Percentiles rank a stretch among this genome's conserved stretches.
phyloP scores from a whole-genome alignment of 2,329 filamentous ascomycete species.

The Colletotrichum liaoningense region DNA sequence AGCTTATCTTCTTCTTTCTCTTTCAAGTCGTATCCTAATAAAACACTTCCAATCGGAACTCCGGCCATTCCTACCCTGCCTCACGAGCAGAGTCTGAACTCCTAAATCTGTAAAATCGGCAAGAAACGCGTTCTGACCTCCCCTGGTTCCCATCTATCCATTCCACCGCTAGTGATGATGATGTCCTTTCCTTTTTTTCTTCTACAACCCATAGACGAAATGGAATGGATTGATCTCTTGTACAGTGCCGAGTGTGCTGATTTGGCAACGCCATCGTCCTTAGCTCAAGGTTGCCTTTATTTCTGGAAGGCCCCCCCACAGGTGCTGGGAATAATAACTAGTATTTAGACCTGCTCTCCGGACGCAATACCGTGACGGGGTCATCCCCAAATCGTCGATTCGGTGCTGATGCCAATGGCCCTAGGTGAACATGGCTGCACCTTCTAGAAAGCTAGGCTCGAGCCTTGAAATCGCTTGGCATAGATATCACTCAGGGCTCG shows the following conservation, averaged over 20 bases:
- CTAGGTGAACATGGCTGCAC: background rate
- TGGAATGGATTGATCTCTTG: background rate
- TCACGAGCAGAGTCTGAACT: constrained; percentile 28
- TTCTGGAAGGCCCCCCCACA: background rate
- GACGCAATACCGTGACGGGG: no score
- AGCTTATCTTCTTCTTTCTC: background rate
- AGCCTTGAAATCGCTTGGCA: background rate
- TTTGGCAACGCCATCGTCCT: background rate
- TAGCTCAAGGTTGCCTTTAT: background rate
- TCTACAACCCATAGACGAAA: background rate
- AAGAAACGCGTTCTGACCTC: background rate
- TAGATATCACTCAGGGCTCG: background rate
- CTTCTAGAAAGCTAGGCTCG: background rate
- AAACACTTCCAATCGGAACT: constrained; percentile 5
- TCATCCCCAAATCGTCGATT: background rate
- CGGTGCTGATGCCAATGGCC: background rate
- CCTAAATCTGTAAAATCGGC: constrained; percentile 7
- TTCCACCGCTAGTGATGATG: background rate
- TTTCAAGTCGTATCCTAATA: constrained; percentile 2
- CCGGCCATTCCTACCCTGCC: constrained; percentile 22
- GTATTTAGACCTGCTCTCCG: background rate
- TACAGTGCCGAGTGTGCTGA: background rate
- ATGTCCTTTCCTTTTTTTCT: background rate
- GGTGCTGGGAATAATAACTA: background rate
- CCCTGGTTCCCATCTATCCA: background rate